Evolutionary conservation across 1,284 basidiomycete genomes (phyloP), one percentile per base, ranked within the genome.

Genomic region (Cryptococcus wingfieldii): DNA sequence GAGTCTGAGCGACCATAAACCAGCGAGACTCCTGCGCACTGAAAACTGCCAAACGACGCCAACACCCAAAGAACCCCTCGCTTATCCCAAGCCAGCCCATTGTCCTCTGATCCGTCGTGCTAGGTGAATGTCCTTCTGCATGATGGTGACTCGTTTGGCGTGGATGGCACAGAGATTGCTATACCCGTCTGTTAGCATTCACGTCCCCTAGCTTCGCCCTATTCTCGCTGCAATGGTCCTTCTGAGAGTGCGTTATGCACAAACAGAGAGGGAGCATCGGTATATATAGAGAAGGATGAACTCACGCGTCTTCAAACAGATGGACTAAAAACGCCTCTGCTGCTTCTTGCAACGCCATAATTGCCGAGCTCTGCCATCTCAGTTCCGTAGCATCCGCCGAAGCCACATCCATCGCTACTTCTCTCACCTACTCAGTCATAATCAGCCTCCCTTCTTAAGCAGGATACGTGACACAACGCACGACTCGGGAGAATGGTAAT

Each of bases 131-230:
- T 99, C 96, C 63, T 89, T 84, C 61, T 92, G 90, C 94, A 97
- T 97, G 69, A 99, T 88, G 7, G 96, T 99, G 13, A 99, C 96
- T 69, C 95, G 88, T 78, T 96, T 97, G 28, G 96, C 95, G 74
- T 99, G 96, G 61, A 99, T 90, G 5, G 96, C 94, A 71, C 93
- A 96, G 46, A 97, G 79, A 76, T 97, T 97, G 47, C 88, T 91
- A 65, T 16, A 38, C 9, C 16, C 8, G 14, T 7, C 7, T 51
- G 46, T 54, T 16, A 51, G 41, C 50, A 10, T n/a, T 23, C 2
- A 16, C 41, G 14, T 23, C 13, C 44, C 16, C n/a, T 14, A 14
- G 48, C 23, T 6, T 27, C n/a, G 23, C 23, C 27, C n/a, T 18
- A n/a, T 38, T 10, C 5, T 16, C 41, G 8, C n/a, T 9, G n/a